Conservation (phyloP, 2,329 filamentous ascomycete species). For the Ophiostoma himal-ulmi region DNA sequence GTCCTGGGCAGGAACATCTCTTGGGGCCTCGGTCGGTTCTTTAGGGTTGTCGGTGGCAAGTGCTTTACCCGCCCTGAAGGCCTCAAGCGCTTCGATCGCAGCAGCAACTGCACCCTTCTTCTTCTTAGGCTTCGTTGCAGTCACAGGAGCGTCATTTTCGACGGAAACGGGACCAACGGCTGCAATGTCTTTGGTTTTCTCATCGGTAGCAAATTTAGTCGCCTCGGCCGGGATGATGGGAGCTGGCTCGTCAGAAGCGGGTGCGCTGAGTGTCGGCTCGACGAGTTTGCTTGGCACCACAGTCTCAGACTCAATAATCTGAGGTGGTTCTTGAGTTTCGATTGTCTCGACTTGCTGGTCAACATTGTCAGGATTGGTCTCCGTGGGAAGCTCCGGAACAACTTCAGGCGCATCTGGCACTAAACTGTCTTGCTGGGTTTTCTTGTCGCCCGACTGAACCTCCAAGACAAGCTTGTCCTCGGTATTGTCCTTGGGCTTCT, state of each 20-base stretch:
- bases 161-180: not conserved
- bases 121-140: not conserved
- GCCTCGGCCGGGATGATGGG: not conserved
- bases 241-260: not conserved
- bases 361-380: not conserved
- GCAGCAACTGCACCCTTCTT: not conserved
- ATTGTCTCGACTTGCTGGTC: not conserved
- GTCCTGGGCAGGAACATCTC: not conserved
- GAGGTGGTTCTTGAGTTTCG: not conserved
- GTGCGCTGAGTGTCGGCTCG: not conserved
- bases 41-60: not conserved
- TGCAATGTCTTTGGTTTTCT: not conserved
- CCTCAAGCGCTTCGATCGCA: conserved; percentile 1
- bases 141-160: too few species aligned
- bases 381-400: not conserved
- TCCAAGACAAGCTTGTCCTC: not conserved
- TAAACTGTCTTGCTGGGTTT: not conserved
- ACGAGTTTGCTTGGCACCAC: not conserved
- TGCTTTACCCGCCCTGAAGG: not conserved
- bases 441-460: not conserved
- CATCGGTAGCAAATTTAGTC: not conserved
- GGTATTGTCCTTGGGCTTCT: not conserved
- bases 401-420: not conserved
- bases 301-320: not conserved
- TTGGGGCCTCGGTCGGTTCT: not conserved